Percentiles rank a stretch among this genome's conserved stretches.
These are phyloP conservation scores for Penicillium sp. DNA, from an alignment of 2,329 filamentous ascomycete genomes.

Conservation along the genomic window DNA sequence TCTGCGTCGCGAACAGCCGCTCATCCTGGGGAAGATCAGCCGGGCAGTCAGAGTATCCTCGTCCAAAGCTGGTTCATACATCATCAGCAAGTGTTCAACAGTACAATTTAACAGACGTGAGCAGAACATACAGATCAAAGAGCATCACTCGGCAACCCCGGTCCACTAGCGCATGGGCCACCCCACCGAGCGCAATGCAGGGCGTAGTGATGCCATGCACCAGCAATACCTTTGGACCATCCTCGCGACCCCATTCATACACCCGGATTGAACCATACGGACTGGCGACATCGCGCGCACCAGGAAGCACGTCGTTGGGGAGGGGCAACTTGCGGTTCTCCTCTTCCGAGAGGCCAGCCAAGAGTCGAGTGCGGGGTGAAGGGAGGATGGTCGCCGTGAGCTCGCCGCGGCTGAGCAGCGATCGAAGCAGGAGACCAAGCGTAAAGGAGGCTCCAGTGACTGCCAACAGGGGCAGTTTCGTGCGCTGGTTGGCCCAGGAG, in stretches of 20 bases:
- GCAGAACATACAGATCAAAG: slow-evolving; percentile 56
- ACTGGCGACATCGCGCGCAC: slow-evolving; percentile 61
- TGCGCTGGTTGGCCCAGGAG: slow-evolving; percentile 29
- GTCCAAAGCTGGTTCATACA: slow-evolving; percentile 47
- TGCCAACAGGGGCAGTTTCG: slow-evolving; percentile 34
- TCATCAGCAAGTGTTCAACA: background rate
- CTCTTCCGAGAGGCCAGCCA: slow-evolving; percentile 33
- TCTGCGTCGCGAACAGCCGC: slow-evolving; percentile 70
- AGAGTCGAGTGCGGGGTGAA: slow-evolving; percentile 38
- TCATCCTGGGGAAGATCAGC: slow-evolving; percentile 66
- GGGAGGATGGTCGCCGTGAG: slow-evolving; percentile 22
- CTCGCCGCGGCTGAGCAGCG: slow-evolving; percentile 21
- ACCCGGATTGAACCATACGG: slow-evolving; percentile 68
- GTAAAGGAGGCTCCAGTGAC: slow-evolving; percentile 37
- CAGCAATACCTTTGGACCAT: slow-evolving; percentile 69
- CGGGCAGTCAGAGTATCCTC: slow-evolving; percentile 74
- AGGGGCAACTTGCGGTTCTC: slow-evolving; percentile 55
- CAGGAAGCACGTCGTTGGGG: slow-evolving; percentile 62
- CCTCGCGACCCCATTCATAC: slow-evolving; percentile 76
- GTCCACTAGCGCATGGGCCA: slow-evolving; percentile 64
- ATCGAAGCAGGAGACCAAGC: slow-evolving; percentile 32
- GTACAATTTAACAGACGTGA: background rate
- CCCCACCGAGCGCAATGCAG: slow-evolving; percentile 63
- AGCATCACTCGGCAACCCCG: slow-evolving; percentile 74
- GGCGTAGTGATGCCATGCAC: slow-evolving; percentile 82